phyloP scores from a whole-genome alignment of 345 rosid genomes.

The Alliaria petiolata region DNA sequence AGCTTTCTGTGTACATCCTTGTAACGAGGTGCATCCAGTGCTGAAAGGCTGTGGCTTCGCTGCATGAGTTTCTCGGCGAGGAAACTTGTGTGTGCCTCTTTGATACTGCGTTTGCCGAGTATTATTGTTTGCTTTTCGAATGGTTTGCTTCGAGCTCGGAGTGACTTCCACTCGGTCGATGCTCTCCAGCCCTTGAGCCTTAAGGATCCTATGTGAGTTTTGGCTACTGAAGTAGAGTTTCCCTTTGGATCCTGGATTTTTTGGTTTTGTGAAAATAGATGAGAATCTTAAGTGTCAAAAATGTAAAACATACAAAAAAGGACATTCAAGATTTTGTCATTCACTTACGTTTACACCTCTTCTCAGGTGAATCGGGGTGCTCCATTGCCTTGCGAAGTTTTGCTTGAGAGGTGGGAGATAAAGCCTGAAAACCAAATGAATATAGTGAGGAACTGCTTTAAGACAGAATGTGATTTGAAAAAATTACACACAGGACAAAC shows the following conservation, averaged over 20 bases:
- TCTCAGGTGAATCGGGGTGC: slow-evolving; percentile 37
- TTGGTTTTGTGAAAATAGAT: not conserved
- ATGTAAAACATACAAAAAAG: not conserved
- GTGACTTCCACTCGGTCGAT: slow-evolving; percentile 38
- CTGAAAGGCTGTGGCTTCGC: slow-evolving; percentile 20
- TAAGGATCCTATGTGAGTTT: slow-evolving; percentile 34
- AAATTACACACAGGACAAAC: slow-evolving; percentile 30
- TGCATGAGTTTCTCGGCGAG: slow-evolving; percentile 23
- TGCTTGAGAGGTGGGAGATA: slow-evolving; percentile 78
- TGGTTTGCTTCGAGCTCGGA: slow-evolving; percentile 34
- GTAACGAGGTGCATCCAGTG: slow-evolving; percentile 38
- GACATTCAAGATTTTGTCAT: not conserved
- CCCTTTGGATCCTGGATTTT: slow-evolving; percentile 52
- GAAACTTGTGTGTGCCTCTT: slow-evolving; percentile 36
- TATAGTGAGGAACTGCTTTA: slow-evolving; percentile 21
- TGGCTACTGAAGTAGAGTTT: slow-evolving; percentile 48
- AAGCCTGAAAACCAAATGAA: slow-evolving; percentile 47
- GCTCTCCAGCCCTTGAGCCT: slow-evolving; percentile 43
- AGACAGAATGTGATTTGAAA: not conserved
- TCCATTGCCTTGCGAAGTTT: slow-evolving; percentile 65
- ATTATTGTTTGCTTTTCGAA: slow-evolving; percentile 16
- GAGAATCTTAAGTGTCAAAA: slow-evolving; percentile 6
- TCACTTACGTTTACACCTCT: slow-evolving; percentile 49
- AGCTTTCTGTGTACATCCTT: slow-evolving; percentile 61
- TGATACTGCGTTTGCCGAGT: slow-evolving; percentile 7